phyloP scores from a whole-genome alignment of 306 rosid genomes.

The Phaseolus lunatus region DNA sequence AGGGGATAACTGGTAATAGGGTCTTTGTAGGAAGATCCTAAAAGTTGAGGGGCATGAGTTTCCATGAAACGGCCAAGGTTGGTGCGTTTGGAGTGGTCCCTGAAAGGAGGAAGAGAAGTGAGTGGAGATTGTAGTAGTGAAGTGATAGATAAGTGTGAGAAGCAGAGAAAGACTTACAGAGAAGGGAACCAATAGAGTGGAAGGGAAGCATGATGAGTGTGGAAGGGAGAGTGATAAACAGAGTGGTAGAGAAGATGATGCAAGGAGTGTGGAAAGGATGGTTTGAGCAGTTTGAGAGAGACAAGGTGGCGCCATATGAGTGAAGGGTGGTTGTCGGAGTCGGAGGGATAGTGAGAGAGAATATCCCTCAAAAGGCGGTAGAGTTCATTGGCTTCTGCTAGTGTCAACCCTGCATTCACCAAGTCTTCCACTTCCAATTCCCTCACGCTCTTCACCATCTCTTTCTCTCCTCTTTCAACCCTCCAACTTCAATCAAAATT shows the following conservation, averaged over 20 bases:
- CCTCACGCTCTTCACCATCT: constrained; percentile 52
- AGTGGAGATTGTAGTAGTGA: not conserved
- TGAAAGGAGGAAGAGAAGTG: constrained; percentile 25
- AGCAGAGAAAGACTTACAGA: constrained; percentile 47
- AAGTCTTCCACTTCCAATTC: constrained; percentile 63
- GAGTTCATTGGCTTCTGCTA: constrained; percentile 58
- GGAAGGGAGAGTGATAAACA: constrained; percentile 58
- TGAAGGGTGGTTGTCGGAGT: constrained; percentile 32
- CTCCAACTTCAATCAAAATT: too few species aligned
- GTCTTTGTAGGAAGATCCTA: constrained; percentile 75
- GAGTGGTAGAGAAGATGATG: constrained; percentile 73
- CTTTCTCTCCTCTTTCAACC: too few species aligned
- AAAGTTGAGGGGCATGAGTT: constrained; percentile 60
- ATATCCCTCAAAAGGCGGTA: constrained; percentile 40
- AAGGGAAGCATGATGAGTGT: constrained; percentile 50
- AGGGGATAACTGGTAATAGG: constrained; percentile 74
- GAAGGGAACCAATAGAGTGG: constrained; percentile 89
- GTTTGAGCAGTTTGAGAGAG: constrained; percentile 60
- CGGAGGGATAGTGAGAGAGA: constrained; percentile 28
- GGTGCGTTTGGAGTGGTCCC: constrained; percentile 57
- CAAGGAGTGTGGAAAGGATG: constrained; percentile 60
- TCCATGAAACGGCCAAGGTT: constrained; percentile 84
- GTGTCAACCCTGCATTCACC: constrained; percentile 57
- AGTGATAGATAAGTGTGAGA: not conserved
- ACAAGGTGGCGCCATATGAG: constrained; percentile 66